phyloP scores from a whole-genome alignment of 225 moss, liverwort and hornwort genomes.

The Lunularia cruciata region DNA sequence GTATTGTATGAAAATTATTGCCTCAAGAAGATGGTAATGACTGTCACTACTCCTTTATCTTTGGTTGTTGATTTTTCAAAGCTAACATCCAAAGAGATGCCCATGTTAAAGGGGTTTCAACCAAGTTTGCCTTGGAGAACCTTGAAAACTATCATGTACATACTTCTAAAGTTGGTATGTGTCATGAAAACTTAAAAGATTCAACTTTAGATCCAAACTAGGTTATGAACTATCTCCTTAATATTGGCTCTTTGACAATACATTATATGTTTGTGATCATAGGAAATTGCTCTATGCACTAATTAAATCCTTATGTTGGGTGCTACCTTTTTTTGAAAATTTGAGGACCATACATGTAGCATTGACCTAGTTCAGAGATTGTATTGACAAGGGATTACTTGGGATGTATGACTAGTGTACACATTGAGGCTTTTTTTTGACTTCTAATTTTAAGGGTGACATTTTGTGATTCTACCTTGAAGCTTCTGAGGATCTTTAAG shows the following conservation, averaged over 20 bases:
- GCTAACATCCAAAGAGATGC: slow-evolving; percentile 45
- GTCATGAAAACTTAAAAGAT: too few relatives aligned
- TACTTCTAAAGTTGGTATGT: slow-evolving; percentile 66
- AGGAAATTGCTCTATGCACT: slow-evolving; percentile 79
- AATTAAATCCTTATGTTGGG: slow-evolving; percentile 58
- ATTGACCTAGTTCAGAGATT: slow-evolving; percentile 55
- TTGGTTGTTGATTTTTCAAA: slow-evolving; percentile 35
- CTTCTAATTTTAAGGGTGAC: too few relatives aligned
- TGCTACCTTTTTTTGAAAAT: slow-evolving; percentile 74
- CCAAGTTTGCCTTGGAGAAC: slow-evolving; percentile 65
- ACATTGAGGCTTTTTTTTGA: too few relatives aligned
- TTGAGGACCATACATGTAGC: slow-evolving; percentile 51
- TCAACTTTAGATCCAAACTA: too few relatives aligned
- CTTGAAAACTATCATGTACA: slow-evolving; percentile 64
- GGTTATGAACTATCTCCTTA: too few relatives aligned
- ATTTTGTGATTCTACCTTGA: too few relatives aligned
- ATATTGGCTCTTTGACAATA: neutral
- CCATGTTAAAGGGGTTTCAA: slow-evolving; percentile 57
- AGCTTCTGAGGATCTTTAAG: too few relatives aligned
- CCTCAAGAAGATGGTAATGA: slow-evolving; percentile 58
- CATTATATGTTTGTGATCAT: too few relatives aligned
- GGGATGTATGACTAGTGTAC: slow-evolving; percentile 91
- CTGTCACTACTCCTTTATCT: slow-evolving; percentile 56
- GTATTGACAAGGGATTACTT: slow-evolving; percentile 72
- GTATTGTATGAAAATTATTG: slow-evolving; percentile 72